phyloP scores from a whole-genome alignment of 257 asterid genomes.

The Verbascum thapsus region DNA sequence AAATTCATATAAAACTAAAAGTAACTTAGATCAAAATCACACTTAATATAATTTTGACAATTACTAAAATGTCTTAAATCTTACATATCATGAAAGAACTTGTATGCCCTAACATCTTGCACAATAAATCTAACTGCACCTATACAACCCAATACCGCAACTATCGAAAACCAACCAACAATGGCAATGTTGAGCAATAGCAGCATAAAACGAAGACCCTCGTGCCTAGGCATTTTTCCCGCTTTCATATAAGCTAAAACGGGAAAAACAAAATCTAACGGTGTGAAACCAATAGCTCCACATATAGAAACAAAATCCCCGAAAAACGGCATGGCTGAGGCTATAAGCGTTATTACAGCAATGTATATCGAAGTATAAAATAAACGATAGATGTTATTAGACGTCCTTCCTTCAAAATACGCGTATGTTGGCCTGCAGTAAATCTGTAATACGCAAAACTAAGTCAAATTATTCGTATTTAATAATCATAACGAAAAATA shows the following conservation, averaged over 20 bases:
- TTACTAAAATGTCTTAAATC: too few species aligned
- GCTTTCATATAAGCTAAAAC: slow-evolving; percentile 54
- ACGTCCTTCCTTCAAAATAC: slow-evolving; percentile 43
- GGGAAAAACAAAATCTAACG: slow-evolving; percentile 61
- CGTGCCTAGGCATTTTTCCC: slow-evolving; percentile 38
- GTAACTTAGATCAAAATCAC: too few species aligned
- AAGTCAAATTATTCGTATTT: neutral
- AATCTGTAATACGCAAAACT: slow-evolving; percentile 36
- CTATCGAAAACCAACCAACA: slow-evolving; percentile 52
- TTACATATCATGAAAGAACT: slow-evolving; percentile 58
- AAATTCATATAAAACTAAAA: too few species aligned
- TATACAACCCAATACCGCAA: slow-evolving; percentile 57
- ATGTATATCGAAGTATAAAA: slow-evolving; percentile 45
- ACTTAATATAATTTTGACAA: too few species aligned
- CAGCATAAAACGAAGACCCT: slow-evolving; percentile 29
- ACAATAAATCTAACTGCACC: slow-evolving; percentile 55
- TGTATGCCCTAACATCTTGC: slow-evolving; percentile 45
- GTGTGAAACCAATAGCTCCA: slow-evolving; percentile 70
- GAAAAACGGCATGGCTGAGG: slow-evolving; percentile 63
- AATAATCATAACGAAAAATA: too few species aligned
- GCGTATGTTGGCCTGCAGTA: slow-evolving; percentile 67
- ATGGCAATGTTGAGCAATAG: slow-evolving; percentile 41
- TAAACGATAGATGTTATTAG: slow-evolving; percentile 31
- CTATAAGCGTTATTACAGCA: slow-evolving; percentile 44
- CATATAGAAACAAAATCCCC: slow-evolving; percentile 68